These are phyloP conservation scores for Porpolomopsis calyptriformis DNA, from an alignment of 768 basidiomycete species.

Conservation along the genomic window DNA sequence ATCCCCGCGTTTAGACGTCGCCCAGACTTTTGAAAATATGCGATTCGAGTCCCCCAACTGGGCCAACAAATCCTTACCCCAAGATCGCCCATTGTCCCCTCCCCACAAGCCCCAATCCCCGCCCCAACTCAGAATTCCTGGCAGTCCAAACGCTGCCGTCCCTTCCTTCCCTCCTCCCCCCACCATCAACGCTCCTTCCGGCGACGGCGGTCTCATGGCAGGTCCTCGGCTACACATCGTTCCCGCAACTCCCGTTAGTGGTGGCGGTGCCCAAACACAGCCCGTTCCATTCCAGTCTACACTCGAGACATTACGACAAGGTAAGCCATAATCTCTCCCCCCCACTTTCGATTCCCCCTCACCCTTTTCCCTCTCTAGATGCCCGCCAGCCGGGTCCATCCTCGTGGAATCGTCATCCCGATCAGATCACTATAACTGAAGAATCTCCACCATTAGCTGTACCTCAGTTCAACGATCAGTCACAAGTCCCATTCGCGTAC, in stretches of 20 bases:
- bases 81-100: conserved; percentile 21
- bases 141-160: conserved; percentile 23
- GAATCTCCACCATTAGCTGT: not conserved
- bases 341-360: conserved; percentile 2
- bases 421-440: not conserved
- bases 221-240: conserved; percentile 70
- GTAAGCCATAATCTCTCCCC: conserved; percentile 26
- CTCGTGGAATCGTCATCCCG: conserved; percentile 5
- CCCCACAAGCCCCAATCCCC: conserved; percentile 56
- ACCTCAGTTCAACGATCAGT: conserved; percentile 2
- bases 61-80: conserved; percentile 38
- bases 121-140: conserved; percentile 45
- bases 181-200: conserved; percentile 54
- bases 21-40: conserved; percentile 50
- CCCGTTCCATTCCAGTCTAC: conserved; percentile 43
- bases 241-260: conserved; percentile 71
- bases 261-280: conserved; percentile 39
- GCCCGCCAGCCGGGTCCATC: conserved; percentile 1
- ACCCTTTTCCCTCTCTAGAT: not conserved
- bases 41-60: conserved; percentile 58
- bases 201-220: conserved; percentile 35
- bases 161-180: conserved; percentile 30
- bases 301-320: conserved; percentile 41
- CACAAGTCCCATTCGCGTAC: not conserved
- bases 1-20: conserved; percentile 49